Base-by-base conservation (phyloP, 2,329 filamentous ascomycete genomes). In the Trichoderma afroharzianum region DNA sequence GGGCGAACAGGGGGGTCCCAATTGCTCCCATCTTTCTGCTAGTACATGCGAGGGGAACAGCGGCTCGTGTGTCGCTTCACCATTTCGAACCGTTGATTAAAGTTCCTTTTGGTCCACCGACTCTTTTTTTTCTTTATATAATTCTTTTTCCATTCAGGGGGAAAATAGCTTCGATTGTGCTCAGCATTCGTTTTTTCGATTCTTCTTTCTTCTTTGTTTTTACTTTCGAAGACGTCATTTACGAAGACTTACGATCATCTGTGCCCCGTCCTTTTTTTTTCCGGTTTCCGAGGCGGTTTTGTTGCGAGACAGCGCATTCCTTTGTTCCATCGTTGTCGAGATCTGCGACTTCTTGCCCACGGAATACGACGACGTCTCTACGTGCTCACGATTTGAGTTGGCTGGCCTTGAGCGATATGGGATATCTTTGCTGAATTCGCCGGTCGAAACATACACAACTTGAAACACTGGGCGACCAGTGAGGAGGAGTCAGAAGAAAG, bases 321-420 rank as follows among this genome's bases (percentile, higher is more conserved):
- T 53, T 21, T 59, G n/a, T n/a, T 59, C 30, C 21, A 30, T 43
- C 57, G 36, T n/a, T 50, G 18, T 57, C 32, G 24, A 43, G 18
- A 39, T 39, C 43, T 57, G 24, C 24, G 58, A 57, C 39, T 63
- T 63, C 33, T 21, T 53, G 24, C 36, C 9, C 8, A 30, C 26
- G 62, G 14, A 21, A 7, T 8, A 30, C 5, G 11, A 15, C 32
- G 26, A 21, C 28, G 24, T 18, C 36, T 33, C 32, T 18, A 55
- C 12, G 2, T 55, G 12, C 30, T 58, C 5, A 14, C 26, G 39
- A 24, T 8, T 30, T 21, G 53, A 57, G n/a, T 15, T 58, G 18
- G 6, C 18, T 24, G 57, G 61, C 59, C 21, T 26, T 58, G 33
- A 30, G 58, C 67, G 78, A 74, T 74, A 80, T 81, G 78, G 63